Base-by-base conservation (phyloP, 345 rosid genomes). In the Linum usitatissimum region DNA sequence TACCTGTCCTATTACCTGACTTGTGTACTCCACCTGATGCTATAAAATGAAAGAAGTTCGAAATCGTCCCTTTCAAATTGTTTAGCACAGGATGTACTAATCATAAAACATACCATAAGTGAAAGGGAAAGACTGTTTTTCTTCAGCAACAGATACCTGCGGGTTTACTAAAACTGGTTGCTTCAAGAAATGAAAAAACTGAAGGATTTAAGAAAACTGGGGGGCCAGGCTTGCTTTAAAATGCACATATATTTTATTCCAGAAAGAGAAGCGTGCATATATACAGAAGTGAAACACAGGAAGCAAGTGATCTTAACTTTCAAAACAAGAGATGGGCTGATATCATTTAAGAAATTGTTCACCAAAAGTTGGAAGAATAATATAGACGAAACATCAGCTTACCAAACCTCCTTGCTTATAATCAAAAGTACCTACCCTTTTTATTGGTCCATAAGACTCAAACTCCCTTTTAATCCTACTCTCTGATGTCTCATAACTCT, bases 401-500 rank as follows among this genome's bases (percentile, higher is more conserved):
- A 94, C 97, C 97, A 78, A 90, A 76, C 87, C 90, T 63, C 72
- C 71, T 63, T 62, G 66, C 75, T 78, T 76, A 71, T 69, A 71
- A 79, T 73, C 78, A 79, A 77, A 80, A 69, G 77, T 82, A 86
- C 96, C 93, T 88, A 94, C 97, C 99, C 91, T 88, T 73, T 94
- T 94, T 75, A 94, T 86, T 62, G 99, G 97, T 66, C 97, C 99
- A 81, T 84, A 94, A 36, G 99, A 83, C 73, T 94, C 99, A 81
- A 94, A 86, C 86, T 94, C 99, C 87, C 99, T 90, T 86, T 94
- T 94, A 75, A 94, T 77, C 82, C 80, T 90, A 86, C 93, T 90
- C 81, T 94, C 97, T 18, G 90, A 70, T 42, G 99, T 88, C 85
- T 94, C 99, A 57, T 94, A 94, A 76, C 81, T 94, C 96, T 94